phyloP scores from a whole-genome alignment of 2,329 filamentous ascomycete species.

The Hysterium pulicare region DNA sequence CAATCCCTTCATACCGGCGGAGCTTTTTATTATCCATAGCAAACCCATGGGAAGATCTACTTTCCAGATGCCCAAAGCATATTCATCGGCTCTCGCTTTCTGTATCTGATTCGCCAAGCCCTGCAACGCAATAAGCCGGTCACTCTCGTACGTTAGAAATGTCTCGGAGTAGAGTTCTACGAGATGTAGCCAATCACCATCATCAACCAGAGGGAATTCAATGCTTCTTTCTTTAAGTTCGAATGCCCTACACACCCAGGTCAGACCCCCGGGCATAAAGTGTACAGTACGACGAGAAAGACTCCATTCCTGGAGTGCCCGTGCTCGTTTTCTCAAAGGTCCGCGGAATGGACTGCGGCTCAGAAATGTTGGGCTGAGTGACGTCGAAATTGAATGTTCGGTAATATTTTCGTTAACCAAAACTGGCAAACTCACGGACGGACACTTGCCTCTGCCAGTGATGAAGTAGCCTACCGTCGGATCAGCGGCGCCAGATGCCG shows the following conservation, averaged over 20 bases:
- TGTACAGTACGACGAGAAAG: background rate
- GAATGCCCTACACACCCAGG: background rate
- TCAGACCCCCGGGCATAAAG: background rate
- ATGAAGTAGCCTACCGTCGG: background rate
- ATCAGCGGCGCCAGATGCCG: background rate
- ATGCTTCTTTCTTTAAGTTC: too few species aligned
- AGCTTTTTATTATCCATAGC: background rate
- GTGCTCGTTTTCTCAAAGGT: background rate
- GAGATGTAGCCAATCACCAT: background rate
- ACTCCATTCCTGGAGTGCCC: background rate
- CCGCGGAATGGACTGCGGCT: too few species aligned
- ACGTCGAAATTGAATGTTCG: too few species aligned
- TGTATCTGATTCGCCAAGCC: background rate
- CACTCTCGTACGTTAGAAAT: background rate
- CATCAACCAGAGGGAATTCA: background rate
- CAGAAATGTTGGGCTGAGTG: too few species aligned
- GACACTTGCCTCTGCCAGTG: too few species aligned
- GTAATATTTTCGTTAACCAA: too few species aligned
- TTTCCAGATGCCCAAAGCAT: background rate
- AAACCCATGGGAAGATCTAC: background rate
- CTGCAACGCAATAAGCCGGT: background rate
- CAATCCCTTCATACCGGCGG: background rate
- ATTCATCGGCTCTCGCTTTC: background rate
- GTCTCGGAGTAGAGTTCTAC: background rate
- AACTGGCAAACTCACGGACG: too few species aligned